Evolutionary conservation across 179 eudicot species (phyloP).

Genomic region (Silene coronaria): DNA sequence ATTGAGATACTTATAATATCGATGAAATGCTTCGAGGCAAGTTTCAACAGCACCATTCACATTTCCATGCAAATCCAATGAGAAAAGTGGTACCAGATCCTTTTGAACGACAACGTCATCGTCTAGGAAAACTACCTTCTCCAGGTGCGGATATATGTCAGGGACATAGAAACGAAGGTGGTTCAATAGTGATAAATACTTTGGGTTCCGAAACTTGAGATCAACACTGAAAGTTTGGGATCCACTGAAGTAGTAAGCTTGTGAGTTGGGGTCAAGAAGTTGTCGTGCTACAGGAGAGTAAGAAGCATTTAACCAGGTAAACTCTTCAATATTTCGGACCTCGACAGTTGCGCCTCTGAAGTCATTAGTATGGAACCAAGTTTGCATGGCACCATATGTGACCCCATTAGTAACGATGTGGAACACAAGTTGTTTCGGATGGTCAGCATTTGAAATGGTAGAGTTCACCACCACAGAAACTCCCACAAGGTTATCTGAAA

Average conservation of each 20-base stretch:
- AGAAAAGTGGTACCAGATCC: constrained; percentile 61
- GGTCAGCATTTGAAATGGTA: constrained; percentile 56
- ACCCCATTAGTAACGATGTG: constrained; percentile 61
- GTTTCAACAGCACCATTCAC: constrained; percentile 85
- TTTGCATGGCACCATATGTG: constrained; percentile 64
- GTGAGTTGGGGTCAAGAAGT: constrained; percentile 32
- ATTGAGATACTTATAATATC: constrained; percentile 62
- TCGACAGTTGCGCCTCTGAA: constrained; percentile 56
- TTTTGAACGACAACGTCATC: constrained; percentile 64
- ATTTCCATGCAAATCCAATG: constrained; percentile 66
- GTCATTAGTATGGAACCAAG: constrained; percentile 60
- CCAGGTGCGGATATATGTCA: constrained; percentile 58
- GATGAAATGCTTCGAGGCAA: constrained; percentile 68
- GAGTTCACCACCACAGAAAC: constrained; percentile 70
- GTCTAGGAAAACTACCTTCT: constrained; percentile 62
- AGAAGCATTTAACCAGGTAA: constrained; percentile 62
- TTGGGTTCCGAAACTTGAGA: constrained; percentile 51
- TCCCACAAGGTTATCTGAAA: constrained; percentile 63
- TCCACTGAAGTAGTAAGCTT: constrained; percentile 42
- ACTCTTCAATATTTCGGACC: constrained; percentile 50
- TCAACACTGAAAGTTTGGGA: constrained; percentile 35
- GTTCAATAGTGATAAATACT: constrained; percentile 46
- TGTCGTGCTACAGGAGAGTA: constrained; percentile 53
- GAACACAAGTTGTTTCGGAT: constrained; percentile 70
- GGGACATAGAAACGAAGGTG: constrained; percentile 71